Evolutionary conservation across 805 yeast genomes (phyloP).

Genomic region (Lipomyces yamadae): DNA sequence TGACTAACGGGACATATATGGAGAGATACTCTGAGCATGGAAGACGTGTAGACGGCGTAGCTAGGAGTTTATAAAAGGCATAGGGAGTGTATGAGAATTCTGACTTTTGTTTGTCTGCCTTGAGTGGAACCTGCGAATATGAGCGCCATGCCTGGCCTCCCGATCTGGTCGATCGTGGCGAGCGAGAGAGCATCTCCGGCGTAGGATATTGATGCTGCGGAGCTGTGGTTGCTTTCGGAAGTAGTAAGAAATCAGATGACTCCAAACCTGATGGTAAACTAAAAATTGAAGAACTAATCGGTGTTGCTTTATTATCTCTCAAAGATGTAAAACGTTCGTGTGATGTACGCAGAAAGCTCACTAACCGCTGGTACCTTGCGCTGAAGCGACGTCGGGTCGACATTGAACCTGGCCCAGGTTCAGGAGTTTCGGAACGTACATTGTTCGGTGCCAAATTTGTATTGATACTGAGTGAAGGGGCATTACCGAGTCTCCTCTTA

Average conservation of each 20-base stretch:
- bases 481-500: not conserved
- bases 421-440: not conserved
- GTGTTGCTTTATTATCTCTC: not conserved
- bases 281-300: conserved; percentile 9
- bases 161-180: not conserved
- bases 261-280: conserved; percentile 10
- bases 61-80: conserved; percentile 16
- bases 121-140: not conserved
- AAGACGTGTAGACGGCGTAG: conserved; percentile 7
- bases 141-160: not conserved
- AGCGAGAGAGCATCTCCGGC: not conserved
- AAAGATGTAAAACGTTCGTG: not conserved
- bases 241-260: not conserved
- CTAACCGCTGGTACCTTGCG: conserved; percentile 8
- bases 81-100: conserved; percentile 18
- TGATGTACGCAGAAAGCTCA: conserved; percentile 6
- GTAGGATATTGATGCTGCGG: not conserved
- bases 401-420: not conserved
- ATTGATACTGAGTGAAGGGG: not conserved
- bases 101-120: not conserved
- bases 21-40: conserved; percentile 18
- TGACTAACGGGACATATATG: conserved; percentile 19
- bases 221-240: not conserved
- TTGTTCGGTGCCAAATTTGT: not conserved
- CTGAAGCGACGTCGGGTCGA: conserved; percentile 8